A percentile compares a stretch with the other conserved stretches of the same genome.
Evolutionary conservation across 2,329 filamentous ascomycete species (phyloP).

Genomic region (Colletotrichum tropicale): DNA sequence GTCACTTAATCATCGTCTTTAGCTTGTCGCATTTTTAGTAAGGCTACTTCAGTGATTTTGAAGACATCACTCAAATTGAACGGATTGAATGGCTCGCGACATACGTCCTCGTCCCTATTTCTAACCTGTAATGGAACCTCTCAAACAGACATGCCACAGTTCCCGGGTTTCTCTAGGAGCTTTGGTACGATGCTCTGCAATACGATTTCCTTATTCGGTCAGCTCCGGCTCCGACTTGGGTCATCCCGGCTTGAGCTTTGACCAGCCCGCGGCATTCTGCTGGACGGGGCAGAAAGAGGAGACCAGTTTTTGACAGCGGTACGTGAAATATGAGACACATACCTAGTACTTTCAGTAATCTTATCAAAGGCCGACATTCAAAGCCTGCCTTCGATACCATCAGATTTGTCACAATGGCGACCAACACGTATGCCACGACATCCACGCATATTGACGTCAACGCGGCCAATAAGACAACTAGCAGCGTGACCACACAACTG

Average conservation of each 20-base stretch:
- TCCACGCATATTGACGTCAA: not conserved
- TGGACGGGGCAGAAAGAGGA: not conserved
- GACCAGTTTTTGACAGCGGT: not conserved
- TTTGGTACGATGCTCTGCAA: not conserved
- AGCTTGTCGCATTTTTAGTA: not conserved
- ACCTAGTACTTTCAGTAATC: not conserved
- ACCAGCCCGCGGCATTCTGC: not conserved
- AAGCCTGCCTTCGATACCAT: rapidly evolving
- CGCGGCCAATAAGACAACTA: not conserved
- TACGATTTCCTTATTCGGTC: not conserved
- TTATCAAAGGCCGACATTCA: not conserved
- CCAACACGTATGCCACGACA: not conserved
- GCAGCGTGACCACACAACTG: not conserved
- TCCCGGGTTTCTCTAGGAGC: not conserved
- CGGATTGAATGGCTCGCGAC: not conserved
- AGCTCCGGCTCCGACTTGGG: not conserved
- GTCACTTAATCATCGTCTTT: not conserved
- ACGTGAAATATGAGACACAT: not conserved
- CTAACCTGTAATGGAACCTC: not conserved
- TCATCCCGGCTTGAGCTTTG: not conserved
- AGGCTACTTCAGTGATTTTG: not conserved
- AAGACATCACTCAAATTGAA: not conserved
- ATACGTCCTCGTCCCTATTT: not conserved
- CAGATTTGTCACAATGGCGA: not conserved
- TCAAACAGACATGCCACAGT: not conserved